Conservation (phyloP, 163 green algal genomes). For the Coccomyxa subellipsoidea region DNA sequence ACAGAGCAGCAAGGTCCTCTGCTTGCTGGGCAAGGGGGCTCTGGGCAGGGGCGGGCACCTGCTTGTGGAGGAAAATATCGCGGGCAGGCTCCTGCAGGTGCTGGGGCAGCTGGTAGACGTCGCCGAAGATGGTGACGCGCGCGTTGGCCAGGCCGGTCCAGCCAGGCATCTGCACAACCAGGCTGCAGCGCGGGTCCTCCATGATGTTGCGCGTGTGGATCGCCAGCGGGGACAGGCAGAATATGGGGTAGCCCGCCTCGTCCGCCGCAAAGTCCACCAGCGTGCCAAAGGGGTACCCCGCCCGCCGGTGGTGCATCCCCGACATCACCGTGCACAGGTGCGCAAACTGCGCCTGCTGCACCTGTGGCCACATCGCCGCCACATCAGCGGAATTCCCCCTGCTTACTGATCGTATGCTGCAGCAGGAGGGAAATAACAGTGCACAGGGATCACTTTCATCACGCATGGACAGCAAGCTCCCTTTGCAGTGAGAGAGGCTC, state of each 20-base stretch:
- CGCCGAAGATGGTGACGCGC: slow-evolving; percentile 93
- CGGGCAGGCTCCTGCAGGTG: slow-evolving; percentile 54
- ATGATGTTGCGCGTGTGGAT: slow-evolving; percentile 96
- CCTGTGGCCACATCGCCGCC: slow-evolving; percentile 31
- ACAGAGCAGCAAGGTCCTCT: no score
- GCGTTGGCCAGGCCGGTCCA: slow-evolving; percentile 95
- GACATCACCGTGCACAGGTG: slow-evolving; percentile 94
- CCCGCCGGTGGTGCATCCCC: slow-evolving; percentile 90
- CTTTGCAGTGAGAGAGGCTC: background rate
- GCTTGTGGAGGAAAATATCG: slow-evolving; percentile 51
- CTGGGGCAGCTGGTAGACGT: slow-evolving; percentile 64
- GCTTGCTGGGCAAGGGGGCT: background rate
- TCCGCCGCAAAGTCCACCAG: slow-evolving; percentile 91
- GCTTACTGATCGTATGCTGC: no score
- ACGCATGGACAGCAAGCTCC: no score
- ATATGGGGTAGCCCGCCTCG: slow-evolving; percentile 81
- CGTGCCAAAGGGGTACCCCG: slow-evolving; percentile 95
- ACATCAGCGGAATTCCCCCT: no score
- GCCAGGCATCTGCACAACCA: slow-evolving; percentile 93
- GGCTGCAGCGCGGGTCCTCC: slow-evolving; percentile 73
- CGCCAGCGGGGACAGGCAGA: slow-evolving; percentile 89
- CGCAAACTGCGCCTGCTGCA: slow-evolving; percentile 75
- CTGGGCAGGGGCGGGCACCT: slow-evolving; percentile 10
- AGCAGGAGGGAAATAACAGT: no score
- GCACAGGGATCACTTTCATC: no score